These are phyloP conservation scores for Aegilops sharonensis DNA, from an alignment of 176 grass and related monocot genomes.

Conservation along the genomic window DNA sequence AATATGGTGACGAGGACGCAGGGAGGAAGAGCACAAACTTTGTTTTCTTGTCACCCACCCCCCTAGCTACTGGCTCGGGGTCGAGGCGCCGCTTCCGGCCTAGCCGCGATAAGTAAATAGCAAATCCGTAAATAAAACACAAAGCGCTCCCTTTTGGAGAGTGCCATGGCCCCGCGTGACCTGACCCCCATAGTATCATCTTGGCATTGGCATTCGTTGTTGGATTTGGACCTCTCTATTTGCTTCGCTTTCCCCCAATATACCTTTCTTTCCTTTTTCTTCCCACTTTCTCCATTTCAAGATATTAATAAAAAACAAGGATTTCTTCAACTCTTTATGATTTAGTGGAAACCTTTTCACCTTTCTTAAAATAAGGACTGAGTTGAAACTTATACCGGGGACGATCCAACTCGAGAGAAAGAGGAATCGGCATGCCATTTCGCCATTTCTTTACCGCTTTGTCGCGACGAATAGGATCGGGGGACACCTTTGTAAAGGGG, in stretches of 20 bases:
- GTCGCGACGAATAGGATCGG: neutral
- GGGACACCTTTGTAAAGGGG: neutral
- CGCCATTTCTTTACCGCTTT: neutral
- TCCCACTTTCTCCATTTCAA: neutral
- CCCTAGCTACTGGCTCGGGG: neutral
- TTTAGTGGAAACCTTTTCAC: neutral
- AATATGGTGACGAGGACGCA: neutral
- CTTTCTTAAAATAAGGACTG: too few species aligned
- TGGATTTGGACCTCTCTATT: conserved; percentile 14
- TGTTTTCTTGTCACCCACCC: neutral
- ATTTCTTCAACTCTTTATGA: neutral
- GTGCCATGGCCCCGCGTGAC: neutral
- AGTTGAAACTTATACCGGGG: neutral
- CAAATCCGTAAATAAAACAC: neutral
- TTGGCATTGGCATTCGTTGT: neutral
- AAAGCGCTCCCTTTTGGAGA: conserved; percentile 9
- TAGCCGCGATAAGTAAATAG: neutral
- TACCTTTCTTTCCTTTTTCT: neutral
- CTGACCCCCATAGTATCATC: neutral
- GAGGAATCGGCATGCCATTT: neutral
- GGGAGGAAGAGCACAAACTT: neutral
- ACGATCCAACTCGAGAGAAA: neutral
- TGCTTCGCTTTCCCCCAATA: neutral
- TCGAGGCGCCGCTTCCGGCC: conserved; percentile 61
- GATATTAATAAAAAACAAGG: neutral